Base-by-base conservation (phyloP, 352 stramenopile species). In the Pythium rishiriense region DNA sequence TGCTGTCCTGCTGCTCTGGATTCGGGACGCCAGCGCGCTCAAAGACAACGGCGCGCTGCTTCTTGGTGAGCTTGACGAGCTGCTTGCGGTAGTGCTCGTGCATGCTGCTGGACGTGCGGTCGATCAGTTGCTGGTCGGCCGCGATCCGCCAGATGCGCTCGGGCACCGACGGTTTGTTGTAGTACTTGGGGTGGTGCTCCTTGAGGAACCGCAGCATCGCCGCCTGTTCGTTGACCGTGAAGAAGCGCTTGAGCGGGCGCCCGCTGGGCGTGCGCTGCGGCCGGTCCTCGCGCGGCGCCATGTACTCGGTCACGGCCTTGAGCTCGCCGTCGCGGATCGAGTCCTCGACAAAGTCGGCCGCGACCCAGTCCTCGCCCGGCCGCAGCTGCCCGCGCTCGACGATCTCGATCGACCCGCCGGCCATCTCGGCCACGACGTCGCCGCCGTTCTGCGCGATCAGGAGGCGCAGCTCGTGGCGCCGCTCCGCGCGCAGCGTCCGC, bases 71-170 rank as follows among this genome's bases (percentile, higher is more conserved):
- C 50, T 37, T 56, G 51, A 66, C 50, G 45, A 89, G 46, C 4
- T 78, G 42, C 56, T 84, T 87, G 21, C 73, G 62, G 50, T 79
- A 88, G 41, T 70, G 80, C 35, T 87, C 69, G 51, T 79, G 70
- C 82, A 91, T 88, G 29, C 82, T 89, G 19, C 66, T 52, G 0
- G 55, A 53, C 1, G 74, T 69, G 41, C 82, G 82, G 0, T 37
- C 12, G 10, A 89, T 0, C 25, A 65, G 50, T 17, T 66, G 26
- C 37, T 59, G 17, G 24, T 41, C 33, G 10, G 17, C 49, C 5
- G 66, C 66, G 10, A 31, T 11, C 21, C 58, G 35, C 66, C 66
- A 73, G 37, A 73, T 47, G 14, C 66, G 17, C 53, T 52, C 31
- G 11, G 64, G 64, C 33, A 62, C 53, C 9, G 25, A 62, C 8